Evolutionary conservation across 306 rosid species (phyloP).

Genomic region (Hylodesmum podocarpum): DNA sequence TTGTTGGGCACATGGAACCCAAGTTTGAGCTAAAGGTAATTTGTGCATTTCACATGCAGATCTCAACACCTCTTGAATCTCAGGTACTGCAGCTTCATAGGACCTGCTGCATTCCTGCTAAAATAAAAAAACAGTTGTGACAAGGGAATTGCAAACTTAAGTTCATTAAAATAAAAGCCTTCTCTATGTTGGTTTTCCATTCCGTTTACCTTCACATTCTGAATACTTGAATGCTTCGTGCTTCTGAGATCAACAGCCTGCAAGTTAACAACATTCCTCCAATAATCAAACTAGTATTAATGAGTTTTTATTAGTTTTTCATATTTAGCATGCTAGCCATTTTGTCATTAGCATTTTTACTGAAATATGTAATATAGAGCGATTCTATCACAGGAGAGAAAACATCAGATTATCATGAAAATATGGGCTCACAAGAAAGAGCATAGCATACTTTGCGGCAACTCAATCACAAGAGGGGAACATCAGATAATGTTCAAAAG

Average conservation of each 20-base stretch:
- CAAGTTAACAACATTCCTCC: conserved; percentile 39
- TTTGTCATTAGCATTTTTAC: conserved; percentile 23
- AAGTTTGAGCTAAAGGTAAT: conserved; percentile 92
- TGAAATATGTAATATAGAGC: conserved; percentile 10
- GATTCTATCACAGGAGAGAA: conserved; percentile 7
- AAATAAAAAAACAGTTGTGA: conserved; percentile 27
- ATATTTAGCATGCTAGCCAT: conserved; percentile 14
- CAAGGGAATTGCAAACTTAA: conserved; percentile 19
- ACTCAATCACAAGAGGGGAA: too few species aligned
- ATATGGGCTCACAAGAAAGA: neutral
- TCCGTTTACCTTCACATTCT: conserved; percentile 58
- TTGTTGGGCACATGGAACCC: conserved; percentile 81
- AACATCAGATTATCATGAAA: conserved; percentile 9
- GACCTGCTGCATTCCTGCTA: conserved; percentile 56
- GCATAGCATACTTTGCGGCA: neutral
- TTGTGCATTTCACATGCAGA: conserved; percentile 80
- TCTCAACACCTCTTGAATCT: conserved; percentile 72
- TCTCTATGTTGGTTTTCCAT: conserved; percentile 6
- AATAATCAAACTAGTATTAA: conserved; percentile 34
- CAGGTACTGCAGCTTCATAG: conserved; percentile 65
- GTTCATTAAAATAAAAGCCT: conserved; percentile 11
- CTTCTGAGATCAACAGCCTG: conserved; percentile 90
- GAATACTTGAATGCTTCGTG: conserved; percentile 50
- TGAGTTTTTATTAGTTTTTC: conserved; percentile 8
- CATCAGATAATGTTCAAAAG: conserved; percentile 2